Evolutionary conservation across 1,139 yeast species (phyloP), one percentile per base, ranked within the genome.

Genomic region (Yamadazyma jaroonii): DNA sequence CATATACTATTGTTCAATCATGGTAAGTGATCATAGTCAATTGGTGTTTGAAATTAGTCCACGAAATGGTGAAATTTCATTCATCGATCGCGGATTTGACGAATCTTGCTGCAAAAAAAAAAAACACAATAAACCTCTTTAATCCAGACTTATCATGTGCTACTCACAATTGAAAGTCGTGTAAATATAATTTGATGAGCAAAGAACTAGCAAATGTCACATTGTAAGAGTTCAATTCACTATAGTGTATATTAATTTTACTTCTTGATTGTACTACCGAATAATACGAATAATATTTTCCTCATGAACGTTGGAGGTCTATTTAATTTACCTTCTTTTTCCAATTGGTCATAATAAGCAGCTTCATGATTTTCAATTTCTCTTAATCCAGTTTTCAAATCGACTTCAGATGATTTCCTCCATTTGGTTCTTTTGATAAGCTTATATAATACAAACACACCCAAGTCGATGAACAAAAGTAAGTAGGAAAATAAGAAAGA

Each of bases 401-500:
- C 73, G 24, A 81, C 77, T 10, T 76, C 78, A 12, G 49, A 47
- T 2, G 84, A 71, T 29, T 64, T 62, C 35, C 57, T 63, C 64
- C 79, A 67, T 47, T 69, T 74, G 35, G 81, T 76, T 39, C 70
- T 64, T 54, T 66, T 71, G n/a, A 80, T 27, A 4, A 74, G 31
- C 53, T 84, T 84, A 73, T 83, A 83, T 13, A 57, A 60, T 9
- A 81, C 44, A 46, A 72, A 84, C 14, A 84, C 65, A 2, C 59
- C 77, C 36, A 82, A 56, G 50, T 81, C 80, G 33, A 84, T 62
- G 42, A 83, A 83, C 20, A 84, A 69, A 79, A 84, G 77, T 46
- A 85, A 59, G 53, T 84, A 85, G 43, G 76, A 72, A 53, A 84
- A 83, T 41, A 85, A 57, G 51, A 85, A 86, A 10, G 79, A 69